These are phyloP conservation scores for Glaciozyma antarctica DNA, from an alignment of 768 basidiomycete species.

Conservation along the genomic window DNA sequence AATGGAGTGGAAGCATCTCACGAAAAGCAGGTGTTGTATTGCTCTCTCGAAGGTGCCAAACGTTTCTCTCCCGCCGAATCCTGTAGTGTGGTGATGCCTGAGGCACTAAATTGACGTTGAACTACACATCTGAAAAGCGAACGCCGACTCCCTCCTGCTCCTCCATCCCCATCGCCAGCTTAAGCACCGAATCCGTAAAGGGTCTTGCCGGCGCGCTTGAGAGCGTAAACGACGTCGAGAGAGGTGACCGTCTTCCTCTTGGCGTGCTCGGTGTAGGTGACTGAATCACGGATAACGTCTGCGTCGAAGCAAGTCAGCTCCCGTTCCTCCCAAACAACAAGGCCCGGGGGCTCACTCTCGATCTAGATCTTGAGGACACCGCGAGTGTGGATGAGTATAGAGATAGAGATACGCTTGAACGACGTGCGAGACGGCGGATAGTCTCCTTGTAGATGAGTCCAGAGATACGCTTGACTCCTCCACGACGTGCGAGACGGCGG, in stretches of 20 bases:
- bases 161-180: background rate
- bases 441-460: constrained; percentile 48
- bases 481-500: constrained; percentile 49
- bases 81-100: too few species aligned
- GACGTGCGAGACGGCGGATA: too few species aligned
- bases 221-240: constrained; percentile 61
- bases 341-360: constrained; percentile 33
- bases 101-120: too few species aligned
- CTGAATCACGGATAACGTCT: constrained; percentile 85
- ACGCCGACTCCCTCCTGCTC: too few species aligned
- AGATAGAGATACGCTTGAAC: too few species aligned
- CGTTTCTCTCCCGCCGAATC: too few species aligned
- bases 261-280: constrained; percentile 97
- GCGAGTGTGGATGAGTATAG: too few species aligned
- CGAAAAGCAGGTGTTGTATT: too few species aligned
- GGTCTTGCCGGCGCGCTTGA: constrained; percentile 43
- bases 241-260: constrained; percentile 85
- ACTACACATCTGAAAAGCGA: too few species aligned
- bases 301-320: background rate
- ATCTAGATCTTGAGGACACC: constrained; percentile 50
- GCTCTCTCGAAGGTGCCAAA: too few species aligned
- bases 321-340: background rate
- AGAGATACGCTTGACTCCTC: constrained; percentile 50
- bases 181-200: background rate
- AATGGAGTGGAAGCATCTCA: too few species aligned